These are phyloP conservation scores for Cymodocea nodosa DNA, from an alignment of 116 monocot genomes.

Conservation along the genomic window DNA sequence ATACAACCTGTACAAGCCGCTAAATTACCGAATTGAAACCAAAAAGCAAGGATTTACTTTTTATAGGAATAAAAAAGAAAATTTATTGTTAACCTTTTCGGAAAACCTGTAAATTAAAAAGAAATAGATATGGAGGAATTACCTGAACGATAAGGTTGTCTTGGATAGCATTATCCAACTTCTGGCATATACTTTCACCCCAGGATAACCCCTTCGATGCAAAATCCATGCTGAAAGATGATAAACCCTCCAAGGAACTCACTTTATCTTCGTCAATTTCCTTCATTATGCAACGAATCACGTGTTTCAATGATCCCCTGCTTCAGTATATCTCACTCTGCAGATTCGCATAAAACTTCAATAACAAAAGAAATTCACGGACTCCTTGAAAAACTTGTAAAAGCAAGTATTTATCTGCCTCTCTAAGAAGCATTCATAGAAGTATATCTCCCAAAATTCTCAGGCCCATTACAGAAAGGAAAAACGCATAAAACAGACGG, in stretches of 20 bases:
- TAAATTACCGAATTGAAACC: too few relatives aligned
- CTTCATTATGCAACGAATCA: neutral
- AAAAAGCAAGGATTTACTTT: too few relatives aligned
- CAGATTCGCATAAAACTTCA: neutral
- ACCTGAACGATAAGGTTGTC: conserved; percentile 26
- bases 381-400: too few relatives aligned
- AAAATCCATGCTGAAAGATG: conserved; percentile 11
- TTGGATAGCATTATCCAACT: conserved; percentile 14
- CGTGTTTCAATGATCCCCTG: neutral
- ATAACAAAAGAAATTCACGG: too few relatives aligned
- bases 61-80: neutral
- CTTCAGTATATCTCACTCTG: neutral
- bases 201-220: conserved; percentile 11
- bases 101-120: neutral
- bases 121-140: neutral
- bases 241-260: neutral
- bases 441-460: neutral
- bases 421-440: neutral
- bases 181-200: conserved; percentile 20
- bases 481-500: neutral
- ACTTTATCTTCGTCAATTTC: neutral
- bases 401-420: too few relatives aligned
- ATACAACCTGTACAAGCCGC: too few relatives aligned
- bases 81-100: neutral
- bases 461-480: neutral